phyloP scores from a whole-genome alignment of 768 basidiomycete genomes.

The Wakefieldia striispora region DNA sequence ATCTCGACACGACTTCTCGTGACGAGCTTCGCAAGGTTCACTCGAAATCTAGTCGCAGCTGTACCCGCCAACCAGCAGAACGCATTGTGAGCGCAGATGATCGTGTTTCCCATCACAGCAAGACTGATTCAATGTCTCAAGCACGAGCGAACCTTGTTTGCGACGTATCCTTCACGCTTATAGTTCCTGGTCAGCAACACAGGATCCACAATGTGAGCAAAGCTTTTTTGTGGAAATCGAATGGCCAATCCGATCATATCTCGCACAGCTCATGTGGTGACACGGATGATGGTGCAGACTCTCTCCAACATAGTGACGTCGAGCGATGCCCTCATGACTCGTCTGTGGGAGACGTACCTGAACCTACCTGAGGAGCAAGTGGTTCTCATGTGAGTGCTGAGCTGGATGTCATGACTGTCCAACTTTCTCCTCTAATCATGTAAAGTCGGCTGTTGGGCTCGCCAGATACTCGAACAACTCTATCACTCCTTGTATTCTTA shows the following conservation, averaged over 20 bases:
- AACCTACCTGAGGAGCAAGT: constrained; percentile 69
- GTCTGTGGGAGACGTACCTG: constrained; percentile 64
- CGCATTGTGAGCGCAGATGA: constrained; percentile 59
- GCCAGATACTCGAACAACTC: constrained; percentile 57
- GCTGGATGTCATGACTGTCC: background rate
- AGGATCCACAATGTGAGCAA: constrained; percentile 56
- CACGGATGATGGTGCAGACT: constrained; percentile 70
- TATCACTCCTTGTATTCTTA: constrained; percentile 67
- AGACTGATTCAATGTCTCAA: constrained; percentile 30
- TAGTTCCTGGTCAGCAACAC: constrained; percentile 71
- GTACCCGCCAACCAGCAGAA: constrained; percentile 65
- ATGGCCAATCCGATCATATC: background rate
- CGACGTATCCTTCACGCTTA: constrained; percentile 66
- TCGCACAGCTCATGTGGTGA: constrained; percentile 54
- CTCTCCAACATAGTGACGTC: constrained; percentile 83
- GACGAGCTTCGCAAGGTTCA: constrained; percentile 67
- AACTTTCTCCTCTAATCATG: constrained; percentile 7
- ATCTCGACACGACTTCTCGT: constrained; percentile 40
- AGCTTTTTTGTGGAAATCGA: constrained; percentile 3
- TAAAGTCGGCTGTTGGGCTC: constrained; percentile 60
- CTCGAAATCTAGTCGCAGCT: constrained; percentile 81
- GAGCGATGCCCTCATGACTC: constrained; percentile 56
- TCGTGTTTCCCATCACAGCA: background rate
- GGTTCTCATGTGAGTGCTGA: constrained; percentile 63
- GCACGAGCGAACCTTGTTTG: constrained; percentile 69